Conservation (phyloP, 306 rosid species). For the Dalbergia cochinchinensis region DNA sequence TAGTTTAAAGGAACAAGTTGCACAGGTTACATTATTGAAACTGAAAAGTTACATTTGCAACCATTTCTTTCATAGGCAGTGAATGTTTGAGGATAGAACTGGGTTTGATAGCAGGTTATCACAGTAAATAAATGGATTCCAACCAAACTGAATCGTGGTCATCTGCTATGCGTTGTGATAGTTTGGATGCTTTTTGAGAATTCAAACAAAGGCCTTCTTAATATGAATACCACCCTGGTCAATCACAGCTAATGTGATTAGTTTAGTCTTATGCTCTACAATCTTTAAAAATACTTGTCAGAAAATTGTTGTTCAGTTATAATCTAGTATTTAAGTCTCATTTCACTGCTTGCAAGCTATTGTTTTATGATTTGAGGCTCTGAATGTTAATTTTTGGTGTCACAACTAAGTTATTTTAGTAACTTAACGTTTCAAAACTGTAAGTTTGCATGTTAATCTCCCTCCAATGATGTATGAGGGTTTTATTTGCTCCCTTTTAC, state of each 20-base stretch:
- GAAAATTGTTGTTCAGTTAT: neutral
- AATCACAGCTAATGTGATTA: slow-evolving; percentile 1
- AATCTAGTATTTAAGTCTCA: neutral
- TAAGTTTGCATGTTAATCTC: slow-evolving; percentile 10
- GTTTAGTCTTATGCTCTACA: neutral
- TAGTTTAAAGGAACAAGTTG: slow-evolving; percentile 17
- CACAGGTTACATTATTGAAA: slow-evolving; percentile 10
- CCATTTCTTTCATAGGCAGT: slow-evolving; percentile 25
- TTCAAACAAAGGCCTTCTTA: slow-evolving; percentile 24
- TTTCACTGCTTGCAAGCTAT: neutral
- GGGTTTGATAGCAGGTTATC: slow-evolving; percentile 4
- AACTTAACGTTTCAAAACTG: slow-evolving; percentile 6
- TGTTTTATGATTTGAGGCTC: neutral
- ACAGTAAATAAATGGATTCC: slow-evolving; percentile 13
- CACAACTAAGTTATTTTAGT: slow-evolving; percentile 5
- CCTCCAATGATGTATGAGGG: neutral
- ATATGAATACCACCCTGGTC: neutral
- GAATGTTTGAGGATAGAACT: slow-evolving; percentile 28
- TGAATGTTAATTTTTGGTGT: slow-evolving; percentile 8
- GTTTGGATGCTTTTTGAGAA: slow-evolving; percentile 13
- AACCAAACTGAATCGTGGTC: slow-evolving; percentile 29
- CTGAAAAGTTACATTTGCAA: neutral
- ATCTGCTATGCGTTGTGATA: slow-evolving; percentile 23
- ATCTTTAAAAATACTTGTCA: neutral
- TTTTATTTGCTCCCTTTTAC: slow-evolving; percentile 13